Conservation (phyloP, 495 filamentous ascomycete species). For the Margaritispora aquatica region DNA sequence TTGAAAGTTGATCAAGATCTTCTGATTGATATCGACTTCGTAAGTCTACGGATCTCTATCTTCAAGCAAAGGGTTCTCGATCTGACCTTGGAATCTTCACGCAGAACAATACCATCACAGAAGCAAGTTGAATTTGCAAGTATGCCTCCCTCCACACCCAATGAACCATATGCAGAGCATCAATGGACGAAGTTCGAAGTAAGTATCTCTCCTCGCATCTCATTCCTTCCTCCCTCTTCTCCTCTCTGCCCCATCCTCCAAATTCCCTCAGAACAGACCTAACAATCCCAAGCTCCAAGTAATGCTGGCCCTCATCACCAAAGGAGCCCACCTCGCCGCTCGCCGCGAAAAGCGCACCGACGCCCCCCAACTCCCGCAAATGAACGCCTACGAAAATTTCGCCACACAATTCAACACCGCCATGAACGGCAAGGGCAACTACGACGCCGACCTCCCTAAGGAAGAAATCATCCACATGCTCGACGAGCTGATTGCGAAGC, state of each 20-base stretch:
- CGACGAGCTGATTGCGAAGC: not conserved
- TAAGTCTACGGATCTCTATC: too few species aligned
- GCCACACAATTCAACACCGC: conserved; percentile 23
- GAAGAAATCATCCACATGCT: conserved; percentile 17
- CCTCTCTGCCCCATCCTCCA: conserved; percentile 7
- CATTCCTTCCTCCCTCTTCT: not conserved
- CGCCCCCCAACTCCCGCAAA: not conserved
- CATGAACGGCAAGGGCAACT: conserved; percentile 14
- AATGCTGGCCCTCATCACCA: too few species aligned
- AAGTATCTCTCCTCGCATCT: not conserved
- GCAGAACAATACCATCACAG: not conserved
- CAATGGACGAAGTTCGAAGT: conserved; percentile 18
- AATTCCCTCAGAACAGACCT: conserved; percentile 17
- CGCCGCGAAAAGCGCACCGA: not conserved
- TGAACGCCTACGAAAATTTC: conserved; percentile 13
- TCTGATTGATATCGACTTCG: too few species aligned
- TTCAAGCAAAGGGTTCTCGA: not conserved
- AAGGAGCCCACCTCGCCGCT: conserved; percentile 9
- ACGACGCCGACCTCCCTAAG: conserved; percentile 15
- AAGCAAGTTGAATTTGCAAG: not conserved
- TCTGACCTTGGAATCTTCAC: not conserved
- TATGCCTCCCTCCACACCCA: not conserved
- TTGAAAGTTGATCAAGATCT: too few species aligned
- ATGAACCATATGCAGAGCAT: too few species aligned
- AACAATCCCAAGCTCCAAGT: conserved; percentile 20